Evolutionary conservation across 2,329 filamentous ascomycete genomes (phyloP), one percentile per base, ranked within the genome.

Genomic region (Trichophyton mentagrophytes): DNA sequence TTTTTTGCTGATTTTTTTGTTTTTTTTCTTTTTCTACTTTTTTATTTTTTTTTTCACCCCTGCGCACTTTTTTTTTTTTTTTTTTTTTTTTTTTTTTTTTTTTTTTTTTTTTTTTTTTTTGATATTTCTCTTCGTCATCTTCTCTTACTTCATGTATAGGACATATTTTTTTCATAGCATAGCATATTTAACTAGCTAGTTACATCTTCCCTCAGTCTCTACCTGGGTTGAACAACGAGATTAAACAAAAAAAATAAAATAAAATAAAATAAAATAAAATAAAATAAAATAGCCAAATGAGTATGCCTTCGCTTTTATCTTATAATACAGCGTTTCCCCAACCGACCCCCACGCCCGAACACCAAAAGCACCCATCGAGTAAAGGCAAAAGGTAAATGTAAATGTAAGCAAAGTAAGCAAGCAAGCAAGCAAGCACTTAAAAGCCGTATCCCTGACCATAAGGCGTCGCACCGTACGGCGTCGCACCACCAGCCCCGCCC

Each of bases 401-500:
- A 33, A 33, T 6, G 30, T 33, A 33, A 9, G 8, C 1, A 33
- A 33, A 33, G 27, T 27, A 27, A 27, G 27, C 27, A 27, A 27
- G 25, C 25, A 27, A 27, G 27, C 27, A 27, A 27, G 27, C 15
- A 13, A 56, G 22, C 2, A 2, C 22, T 57, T 67, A 70, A 25
- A 69, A 70, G 36, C 69, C 68, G 59, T 69, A 71, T 22, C 68
- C 67, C 62, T 76, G 74, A n/a, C 83, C 83, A 67, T 86, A 86
- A 8, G 83, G 82, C 9, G 82, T 85, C 30, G 81, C 80, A 46
- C 82, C 82, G 67, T 81, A 84, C 4, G 81, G 80, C 22, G 82
- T 84, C 59, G 79, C 74, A 20, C 75, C 76, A 57, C 75, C 66
- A 13, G 72, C 79, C 40, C 78, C 83, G 17, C 86, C 86, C 82